Base-by-base conservation (phyloP, 257 asterid species). In the Paulownia fortunei region DNA sequence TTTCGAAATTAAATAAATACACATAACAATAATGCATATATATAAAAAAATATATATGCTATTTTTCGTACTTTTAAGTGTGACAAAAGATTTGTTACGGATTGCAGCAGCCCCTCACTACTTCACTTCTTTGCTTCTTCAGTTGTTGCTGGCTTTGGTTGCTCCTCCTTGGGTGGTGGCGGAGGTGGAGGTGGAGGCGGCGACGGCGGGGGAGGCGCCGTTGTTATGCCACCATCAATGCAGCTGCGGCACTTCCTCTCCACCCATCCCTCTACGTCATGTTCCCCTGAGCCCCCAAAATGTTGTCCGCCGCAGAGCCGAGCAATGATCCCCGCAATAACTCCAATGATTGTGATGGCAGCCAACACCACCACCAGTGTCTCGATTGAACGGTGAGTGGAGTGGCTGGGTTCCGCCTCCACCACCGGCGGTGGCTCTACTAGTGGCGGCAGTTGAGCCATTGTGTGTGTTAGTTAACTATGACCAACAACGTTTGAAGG, bases 251-350 rank as follows among this genome's bases (percentile, higher is more conserved):
- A 89, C 81, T 84, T 90, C 70, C 88, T 87, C 47, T 92, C 97
- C 19, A 92, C 90, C 94, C 96, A 90, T n/a, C 97, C 96, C 82
- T 92, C 96, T 10, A 89, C 60, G 82, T 92, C 97, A 42, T 89
- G 92, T 19, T 90, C 97, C 6, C 97, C 96, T 6, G 84, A 56
- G 60, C 88, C 91, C 12, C 96, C 92, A 27, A 84, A 72, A 81
- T 87, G 97, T 4, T 85, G 79, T 7, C 96, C 97, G 15, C 94
- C 94, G 70, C 97, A 90, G n/a, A 92, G 86, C 46, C 97, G 85
- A 15, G 97, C 93, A 62, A 90, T 79, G 56, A 90, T 82, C 15
- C 97, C 92, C 13, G 96, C 96, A 44, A 89, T 63, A 13, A 90
- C 97, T 8, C 89, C 94, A 26, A 92, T 69, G 74, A 92, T 85